A percentile compares a stretch with the other conserved stretches of the same genome.
Evolutionary conservation across 345 rosid species (phyloP).

Genomic region (Pelargonium nanum): DNA sequence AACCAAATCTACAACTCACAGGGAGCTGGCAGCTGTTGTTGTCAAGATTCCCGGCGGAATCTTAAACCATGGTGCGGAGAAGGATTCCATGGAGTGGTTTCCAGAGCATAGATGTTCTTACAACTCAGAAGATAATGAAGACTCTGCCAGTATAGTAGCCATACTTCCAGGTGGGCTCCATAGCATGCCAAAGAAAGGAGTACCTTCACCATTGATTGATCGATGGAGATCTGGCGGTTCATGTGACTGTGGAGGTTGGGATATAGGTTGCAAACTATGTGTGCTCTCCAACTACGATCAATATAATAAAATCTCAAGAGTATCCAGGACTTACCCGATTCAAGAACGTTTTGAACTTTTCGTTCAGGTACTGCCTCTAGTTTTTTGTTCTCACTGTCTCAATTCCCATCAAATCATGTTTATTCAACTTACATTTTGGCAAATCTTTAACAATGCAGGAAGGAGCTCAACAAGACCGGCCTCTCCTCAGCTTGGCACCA

Average conservation of each 20-base stretch:
- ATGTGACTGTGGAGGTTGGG: conserved; percentile 99
- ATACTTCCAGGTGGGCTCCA: conserved; percentile 77
- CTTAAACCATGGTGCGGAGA: conserved; percentile 11
- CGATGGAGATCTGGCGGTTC: conserved; percentile 69
- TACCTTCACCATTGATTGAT: conserved; percentile 56
- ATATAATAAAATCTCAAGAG: conserved; percentile 12
- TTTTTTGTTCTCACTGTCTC: not conserved
- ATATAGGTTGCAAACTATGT: conserved; percentile 66
- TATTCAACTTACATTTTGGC: not conserved
- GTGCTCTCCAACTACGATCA: conserved; percentile 29
- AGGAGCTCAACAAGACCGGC: conserved; percentile 21
- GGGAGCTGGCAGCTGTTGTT: conserved; percentile 72
- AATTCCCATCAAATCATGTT: not conserved
- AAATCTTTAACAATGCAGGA: conserved; percentile 19
- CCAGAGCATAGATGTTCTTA: conserved; percentile 18
- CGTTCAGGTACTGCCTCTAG: conserved; percentile 34
- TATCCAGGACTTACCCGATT: conserved; percentile 13
- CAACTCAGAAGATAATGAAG: conserved; percentile 16
- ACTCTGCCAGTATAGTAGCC: conserved; percentile 20
- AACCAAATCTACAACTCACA: conserved; percentile 13
- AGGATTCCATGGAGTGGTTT: conserved; percentile 5
- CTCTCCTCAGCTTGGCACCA: conserved; percentile 45
- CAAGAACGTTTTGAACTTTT: conserved; percentile 39
- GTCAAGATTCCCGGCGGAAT: conserved; percentile 21
- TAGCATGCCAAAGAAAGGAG: conserved; percentile 50